Evolutionary conservation across 2,329 filamentous ascomycete genomes (phyloP), one percentile per base, ranked within the genome.

Genomic region (Simplicillium sp.): DNA sequence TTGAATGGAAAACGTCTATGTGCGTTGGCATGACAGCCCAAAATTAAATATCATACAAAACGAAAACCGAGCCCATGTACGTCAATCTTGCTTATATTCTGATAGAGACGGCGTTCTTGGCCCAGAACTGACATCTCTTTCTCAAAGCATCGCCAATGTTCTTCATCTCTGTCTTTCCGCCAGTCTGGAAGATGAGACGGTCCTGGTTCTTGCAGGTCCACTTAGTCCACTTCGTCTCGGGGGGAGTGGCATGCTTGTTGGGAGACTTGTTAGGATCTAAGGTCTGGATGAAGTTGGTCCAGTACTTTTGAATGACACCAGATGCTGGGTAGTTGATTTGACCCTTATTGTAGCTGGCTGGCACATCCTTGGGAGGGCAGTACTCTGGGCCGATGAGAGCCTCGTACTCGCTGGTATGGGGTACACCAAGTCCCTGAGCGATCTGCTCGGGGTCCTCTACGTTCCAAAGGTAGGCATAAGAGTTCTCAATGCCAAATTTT

Each of bases 381-480:
- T 80, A 70, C 7, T 67, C 58, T 1, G 75, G 72, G 0, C 81
- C 82, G 65, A 74, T 86, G 43, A 87, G 75, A 1, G 78, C 77
- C 39, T 71, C 68, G 1, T 76, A 46, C 53, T 86, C 81, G 18
- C 76, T 68, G 0, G 74, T 80, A 51, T 87, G 82, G 12, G 71
- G 67, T 0, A 81, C 78, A 1, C 82, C 82, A 4, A 67, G 51
- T 3, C 82, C 81, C 7, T 59, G 53, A 0, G 61, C 63, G n/a
- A 71, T 61, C 34, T 73, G 61, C 9, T 5, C 32, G 15, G 38
- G 45, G 9, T 43, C 43, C 38, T 44, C 41, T 6, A 47, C 45
- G 44, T 77, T 73, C 60, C 75, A 83, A 36, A 72, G 75, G 54
- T 86, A 87, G 54, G 75, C 80, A 69, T 73, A 87, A 33, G 66